Percentiles rank a stretch among this genome's conserved stretches.
These are phyloP conservation scores for Pleurotus citrinopileatus DNA, from an alignment of 768 basidiomycete genomes.

Conservation along the genomic window DNA sequence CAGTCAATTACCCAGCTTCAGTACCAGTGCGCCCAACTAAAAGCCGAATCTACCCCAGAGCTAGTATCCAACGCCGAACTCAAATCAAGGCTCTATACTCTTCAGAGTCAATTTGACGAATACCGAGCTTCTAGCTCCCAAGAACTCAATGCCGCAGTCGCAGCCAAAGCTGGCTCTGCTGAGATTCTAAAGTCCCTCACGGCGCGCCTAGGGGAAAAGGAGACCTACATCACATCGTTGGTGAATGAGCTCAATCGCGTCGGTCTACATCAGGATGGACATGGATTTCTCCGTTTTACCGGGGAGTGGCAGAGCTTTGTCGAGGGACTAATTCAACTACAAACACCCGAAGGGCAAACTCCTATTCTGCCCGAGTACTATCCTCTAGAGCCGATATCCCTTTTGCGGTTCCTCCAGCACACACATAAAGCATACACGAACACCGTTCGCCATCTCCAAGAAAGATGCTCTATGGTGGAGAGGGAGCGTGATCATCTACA, in stretches of 20 bases:
- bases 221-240: not conserved
- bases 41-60: not conserved
- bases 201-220: conserved; percentile 2
- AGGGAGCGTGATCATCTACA: not conserved
- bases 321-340: not conserved
- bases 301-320: conserved; percentile 7
- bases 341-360: not conserved
- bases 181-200: not conserved
- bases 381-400: conserved; percentile 2
- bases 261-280: not conserved
- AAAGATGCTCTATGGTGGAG: not conserved
- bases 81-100: not conserved
- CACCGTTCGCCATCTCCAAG: conserved; percentile 4
- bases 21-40: not conserved
- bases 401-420: not conserved
- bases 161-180: not conserved
- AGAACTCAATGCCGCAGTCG: not conserved
- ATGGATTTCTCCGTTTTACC: not conserved
- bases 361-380: not conserved
- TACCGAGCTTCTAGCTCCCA: not conserved
- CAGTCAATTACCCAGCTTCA: not conserved
- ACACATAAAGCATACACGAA: conserved; percentile 5
- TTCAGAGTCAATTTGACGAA: not conserved
- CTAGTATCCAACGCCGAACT: not conserved
- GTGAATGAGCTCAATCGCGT: not conserved